Conservation (phyloP, 805 yeast genomes). For the Yamadazyma sp. region DNA sequence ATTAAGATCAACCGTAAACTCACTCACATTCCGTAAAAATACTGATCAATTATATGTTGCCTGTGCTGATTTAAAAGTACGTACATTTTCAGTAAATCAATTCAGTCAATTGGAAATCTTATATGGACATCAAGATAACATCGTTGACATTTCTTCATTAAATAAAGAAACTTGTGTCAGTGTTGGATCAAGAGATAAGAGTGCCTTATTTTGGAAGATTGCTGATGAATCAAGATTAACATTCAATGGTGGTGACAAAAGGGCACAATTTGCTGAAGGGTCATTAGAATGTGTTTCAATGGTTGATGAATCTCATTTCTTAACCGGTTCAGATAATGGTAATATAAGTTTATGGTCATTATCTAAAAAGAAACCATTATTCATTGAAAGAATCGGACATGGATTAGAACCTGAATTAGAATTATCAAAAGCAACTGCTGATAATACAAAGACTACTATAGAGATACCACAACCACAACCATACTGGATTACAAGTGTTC, state of each 20-base stretch:
- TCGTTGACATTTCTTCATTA: slow-evolving; percentile 77
- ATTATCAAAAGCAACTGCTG: slow-evolving; percentile 39
- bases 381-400: slow-evolving; percentile 67
- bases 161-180: slow-evolving; percentile 90
- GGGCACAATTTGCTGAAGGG: slow-evolving; percentile 56
- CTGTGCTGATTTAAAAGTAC: slow-evolving; percentile 86
- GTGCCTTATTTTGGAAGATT: slow-evolving; percentile 95
- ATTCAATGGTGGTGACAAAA: slow-evolving; percentile 80
- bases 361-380: slow-evolving; percentile 84
- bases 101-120: slow-evolving; percentile 85
- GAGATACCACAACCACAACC: slow-evolving; percentile 77
- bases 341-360: slow-evolving; percentile 85
- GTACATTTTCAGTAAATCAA: slow-evolving; percentile 84
- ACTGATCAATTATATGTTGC: slow-evolving; percentile 88
- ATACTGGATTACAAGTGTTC: slow-evolving; percentile 77
- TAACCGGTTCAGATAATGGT: slow-evolving; percentile 96
- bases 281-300: slow-evolving; percentile 85
- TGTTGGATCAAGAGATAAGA: slow-evolving; percentile 92
- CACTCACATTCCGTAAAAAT: slow-evolving; percentile 73
- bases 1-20: slow-evolving; percentile 69
- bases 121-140: slow-evolving; percentile 93
- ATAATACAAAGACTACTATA: slow-evolving; percentile 50
- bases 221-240: slow-evolving; percentile 93
- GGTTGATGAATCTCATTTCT: slow-evolving; percentile 89
- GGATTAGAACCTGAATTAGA: slow-evolving; percentile 56